phyloP scores from a whole-genome alignment of 2,329 filamentous ascomycete species.

The Grosmannia clavigera region DNA sequence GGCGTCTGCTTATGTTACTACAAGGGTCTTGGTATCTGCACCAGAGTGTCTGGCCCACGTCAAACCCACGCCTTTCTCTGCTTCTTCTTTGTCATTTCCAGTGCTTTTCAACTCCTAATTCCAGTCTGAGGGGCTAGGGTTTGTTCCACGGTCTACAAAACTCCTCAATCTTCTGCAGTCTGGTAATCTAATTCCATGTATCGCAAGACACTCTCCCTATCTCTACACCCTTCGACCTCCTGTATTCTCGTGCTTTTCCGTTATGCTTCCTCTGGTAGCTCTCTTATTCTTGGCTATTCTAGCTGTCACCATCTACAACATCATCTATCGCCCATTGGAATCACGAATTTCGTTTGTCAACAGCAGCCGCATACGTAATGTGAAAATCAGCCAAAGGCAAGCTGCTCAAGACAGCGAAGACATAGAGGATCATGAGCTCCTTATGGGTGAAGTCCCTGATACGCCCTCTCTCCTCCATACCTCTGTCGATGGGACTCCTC shows the following conservation, averaged over 20 bases:
- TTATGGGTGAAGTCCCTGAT: not conserved
- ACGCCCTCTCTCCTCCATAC: not conserved
- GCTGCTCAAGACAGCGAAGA: not conserved
- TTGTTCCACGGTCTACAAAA: not conserved
- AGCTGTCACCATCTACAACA: not conserved
- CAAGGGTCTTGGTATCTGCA: too few relatives aligned
- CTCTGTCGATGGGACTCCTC: not conserved
- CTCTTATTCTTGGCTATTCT: not conserved
- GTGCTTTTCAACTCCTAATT: not conserved
- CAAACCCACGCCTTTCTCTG: not conserved
- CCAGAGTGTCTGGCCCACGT: not conserved
- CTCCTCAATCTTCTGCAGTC: not conserved
- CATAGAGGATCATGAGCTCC: not conserved
- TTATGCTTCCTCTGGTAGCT: not conserved
- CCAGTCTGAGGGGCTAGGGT: not conserved
- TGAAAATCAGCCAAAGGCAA: not conserved
- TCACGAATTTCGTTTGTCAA: not conserved
- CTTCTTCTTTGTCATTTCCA: not conserved
- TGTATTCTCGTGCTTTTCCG: not conserved
- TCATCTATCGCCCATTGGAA: not conserved
- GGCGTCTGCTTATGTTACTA: too few relatives aligned
- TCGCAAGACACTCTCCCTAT: not conserved
- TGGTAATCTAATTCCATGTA: not conserved
- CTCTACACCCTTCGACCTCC: not conserved
- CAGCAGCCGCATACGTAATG: not conserved